phyloP scores from a whole-genome alignment of 2,329 filamentous ascomycete genomes.

The Sporothrix humicola region DNA sequence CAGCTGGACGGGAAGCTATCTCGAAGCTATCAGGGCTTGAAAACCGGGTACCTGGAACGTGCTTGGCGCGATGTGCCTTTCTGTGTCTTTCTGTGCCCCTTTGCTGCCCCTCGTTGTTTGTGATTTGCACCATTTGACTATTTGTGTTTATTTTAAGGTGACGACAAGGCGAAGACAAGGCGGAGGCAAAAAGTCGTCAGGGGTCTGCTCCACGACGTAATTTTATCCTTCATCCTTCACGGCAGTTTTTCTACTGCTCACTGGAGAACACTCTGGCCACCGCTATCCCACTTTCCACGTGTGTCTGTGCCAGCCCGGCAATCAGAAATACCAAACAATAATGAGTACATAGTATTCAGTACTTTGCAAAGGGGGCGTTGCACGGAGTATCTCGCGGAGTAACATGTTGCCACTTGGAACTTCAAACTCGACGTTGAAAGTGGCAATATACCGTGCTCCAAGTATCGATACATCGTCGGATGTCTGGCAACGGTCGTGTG shows the following conservation, averaged over 20 bases:
- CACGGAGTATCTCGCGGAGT: not conserved
- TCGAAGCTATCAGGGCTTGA: conserved; percentile 13
- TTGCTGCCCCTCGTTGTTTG: too few species aligned
- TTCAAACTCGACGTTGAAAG: too few species aligned
- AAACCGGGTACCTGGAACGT: not conserved
- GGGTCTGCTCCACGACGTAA: not conserved
- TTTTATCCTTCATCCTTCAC: not conserved
- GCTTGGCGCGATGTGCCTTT: not conserved
- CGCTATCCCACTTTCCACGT: not conserved
- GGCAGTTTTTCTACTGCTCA: conserved; percentile 16
- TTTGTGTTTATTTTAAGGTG: not conserved
- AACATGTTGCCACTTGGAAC: not conserved
- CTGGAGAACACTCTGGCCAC: not conserved
- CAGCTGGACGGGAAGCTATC: conserved; percentile 7
- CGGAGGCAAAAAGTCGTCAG: not conserved
- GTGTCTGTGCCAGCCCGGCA: not conserved
- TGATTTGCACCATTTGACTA: not conserved
- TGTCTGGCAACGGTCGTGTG: not conserved
- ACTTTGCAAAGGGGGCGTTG: not conserved
- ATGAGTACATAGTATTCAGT: too few species aligned
- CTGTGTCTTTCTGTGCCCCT: not conserved
- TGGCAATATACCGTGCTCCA: not conserved
- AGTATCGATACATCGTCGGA: not conserved
- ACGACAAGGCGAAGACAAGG: not conserved
- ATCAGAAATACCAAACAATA: not conserved